A percentile compares a stretch with the other conserved stretches of the same genome.
These are phyloP conservation scores for Penicillium hesseltinei DNA, from an alignment of 2,329 filamentous ascomycete genomes.

Conservation along the genomic window DNA sequence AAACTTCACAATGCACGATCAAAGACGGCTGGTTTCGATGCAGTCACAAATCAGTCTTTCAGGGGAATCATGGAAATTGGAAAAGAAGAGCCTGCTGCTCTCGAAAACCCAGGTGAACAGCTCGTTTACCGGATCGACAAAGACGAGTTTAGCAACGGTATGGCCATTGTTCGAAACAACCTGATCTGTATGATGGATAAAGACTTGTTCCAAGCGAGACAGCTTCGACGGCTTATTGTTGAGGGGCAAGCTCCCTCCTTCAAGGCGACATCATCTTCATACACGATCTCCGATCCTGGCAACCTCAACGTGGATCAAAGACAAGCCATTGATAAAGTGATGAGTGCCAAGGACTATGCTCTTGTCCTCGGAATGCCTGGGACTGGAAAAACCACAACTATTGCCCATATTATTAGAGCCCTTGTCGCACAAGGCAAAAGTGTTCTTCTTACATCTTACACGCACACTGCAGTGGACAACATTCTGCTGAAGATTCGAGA, in stretches of 20 bases:
- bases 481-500: slow-evolving; percentile 87
- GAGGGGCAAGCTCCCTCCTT: slow-evolving; percentile 73
- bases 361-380: slow-evolving; percentile 98
- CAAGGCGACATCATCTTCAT: slow-evolving; percentile 63
- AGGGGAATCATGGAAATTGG: slow-evolving; percentile 85
- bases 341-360: slow-evolving; percentile 92
- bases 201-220: slow-evolving; percentile 64
- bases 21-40: slow-evolving; percentile 72
- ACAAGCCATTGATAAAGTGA: slow-evolving; percentile 86
- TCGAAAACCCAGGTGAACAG: slow-evolving; percentile 48
- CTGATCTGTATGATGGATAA: slow-evolving; percentile 89
- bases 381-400: slow-evolving; percentile 96
- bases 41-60: slow-evolving; percentile 77
- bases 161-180: slow-evolving; percentile 93
- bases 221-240: slow-evolving; percentile 77
- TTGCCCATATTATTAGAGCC: slow-evolving; percentile 92
- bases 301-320: slow-evolving; percentile 84
- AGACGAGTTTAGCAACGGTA: slow-evolving; percentile 97
- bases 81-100: slow-evolving; percentile 47
- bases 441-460: slow-evolving; percentile 90
- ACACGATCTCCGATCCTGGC: slow-evolving; percentile 55
- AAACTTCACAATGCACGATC: slow-evolving; percentile 82
- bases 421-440: slow-evolving; percentile 87
- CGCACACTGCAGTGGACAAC: slow-evolving; percentile 96
- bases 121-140: slow-evolving; percentile 83